Evolutionary conservation across 768 basidiomycete species (phyloP).

Genomic region (Pulveroboletus sp.): DNA sequence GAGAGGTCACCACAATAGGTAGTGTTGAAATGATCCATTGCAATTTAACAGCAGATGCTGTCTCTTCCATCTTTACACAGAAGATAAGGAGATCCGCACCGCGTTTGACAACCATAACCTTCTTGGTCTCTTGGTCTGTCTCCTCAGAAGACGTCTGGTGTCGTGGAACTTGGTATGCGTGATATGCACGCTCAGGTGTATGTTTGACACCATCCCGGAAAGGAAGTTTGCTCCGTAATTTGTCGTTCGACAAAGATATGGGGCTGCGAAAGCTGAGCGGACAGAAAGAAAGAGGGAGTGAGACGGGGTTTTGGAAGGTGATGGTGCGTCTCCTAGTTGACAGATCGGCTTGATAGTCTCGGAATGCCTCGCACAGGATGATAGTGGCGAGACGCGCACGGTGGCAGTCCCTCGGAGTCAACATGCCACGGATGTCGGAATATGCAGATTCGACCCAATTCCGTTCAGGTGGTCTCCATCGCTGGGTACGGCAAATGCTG

Average conservation of each 20-base stretch:
- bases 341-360: not conserved
- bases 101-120: conserved; percentile 13
- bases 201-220: conserved; percentile 13
- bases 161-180: conserved; percentile 22
- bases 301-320: conserved; percentile 23
- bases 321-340: conserved; percentile 15
- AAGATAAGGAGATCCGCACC: conserved; percentile 26
- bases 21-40: conserved; percentile 25
- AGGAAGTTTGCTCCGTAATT: conserved; percentile 14
- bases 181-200: conserved; percentile 10
- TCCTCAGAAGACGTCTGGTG: not conserved
- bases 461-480: conserved; percentile 28
- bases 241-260: conserved; percentile 15
- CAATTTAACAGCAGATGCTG: conserved; percentile 2
- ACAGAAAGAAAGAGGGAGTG: conserved; percentile 8
- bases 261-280: conserved; percentile 22
- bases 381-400: conserved; percentile 12
- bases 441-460: conserved; percentile 25
- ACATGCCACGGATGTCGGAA: conserved; percentile 23
- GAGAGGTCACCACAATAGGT: conserved; percentile 26
- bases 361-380: conserved; percentile 23
- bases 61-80: conserved; percentile 12
- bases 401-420: conserved; percentile 10
- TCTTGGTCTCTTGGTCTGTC: conserved; percentile 6
- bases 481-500: conserved; percentile 15